These are phyloP conservation scores for Tubosaeta brunneosetosa DNA, from an alignment of 768 basidiomycete species.

Conservation along the genomic window DNA sequence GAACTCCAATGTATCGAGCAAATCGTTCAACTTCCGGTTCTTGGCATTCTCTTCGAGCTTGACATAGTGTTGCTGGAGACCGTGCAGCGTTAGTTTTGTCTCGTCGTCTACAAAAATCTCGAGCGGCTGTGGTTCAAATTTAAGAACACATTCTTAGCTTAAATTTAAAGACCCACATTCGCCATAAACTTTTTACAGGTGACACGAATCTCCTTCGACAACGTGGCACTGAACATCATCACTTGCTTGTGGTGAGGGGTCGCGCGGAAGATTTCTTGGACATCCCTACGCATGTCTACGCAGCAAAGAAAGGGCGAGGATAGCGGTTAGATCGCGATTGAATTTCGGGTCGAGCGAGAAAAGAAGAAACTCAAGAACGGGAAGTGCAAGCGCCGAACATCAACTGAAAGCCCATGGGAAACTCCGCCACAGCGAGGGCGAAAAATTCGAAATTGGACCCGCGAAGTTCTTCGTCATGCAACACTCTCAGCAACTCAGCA, in stretches of 20 bases:
- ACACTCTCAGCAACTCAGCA: conserved; percentile 36
- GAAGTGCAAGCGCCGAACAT: conserved; percentile 11
- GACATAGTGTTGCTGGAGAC: conserved; percentile 97
- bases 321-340: conserved; percentile 61
- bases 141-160: background rate
- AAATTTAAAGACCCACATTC: conserved; percentile 56
- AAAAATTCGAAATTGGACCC: conserved; percentile 30
- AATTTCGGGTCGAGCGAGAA: conserved; percentile 47
- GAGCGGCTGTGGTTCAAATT: conserved; percentile 62
- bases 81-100: conserved; percentile 96
- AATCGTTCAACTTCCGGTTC: conserved; percentile 95
- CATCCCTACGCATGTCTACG: conserved; percentile 99
- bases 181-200: conserved; percentile 99
- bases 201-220: conserved; percentile 92
- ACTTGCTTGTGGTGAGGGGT: conserved; percentile 99
- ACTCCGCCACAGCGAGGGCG: conserved; percentile 27
- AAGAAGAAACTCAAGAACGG: conserved; percentile 45
- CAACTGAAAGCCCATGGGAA: conserved; percentile 14
- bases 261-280: conserved; percentile 99
- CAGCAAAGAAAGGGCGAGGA: conserved; percentile 46
- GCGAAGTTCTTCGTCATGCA: conserved; percentile 34
- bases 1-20: conserved; percentile 95
- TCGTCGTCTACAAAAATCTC: conserved; percentile 99
- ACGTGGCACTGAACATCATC: conserved; percentile 99
- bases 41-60: conserved; percentile 93